Base-by-base conservation (phyloP, 2,329 filamentous ascomycete genomes). In the Helminthosporium solani region DNA sequence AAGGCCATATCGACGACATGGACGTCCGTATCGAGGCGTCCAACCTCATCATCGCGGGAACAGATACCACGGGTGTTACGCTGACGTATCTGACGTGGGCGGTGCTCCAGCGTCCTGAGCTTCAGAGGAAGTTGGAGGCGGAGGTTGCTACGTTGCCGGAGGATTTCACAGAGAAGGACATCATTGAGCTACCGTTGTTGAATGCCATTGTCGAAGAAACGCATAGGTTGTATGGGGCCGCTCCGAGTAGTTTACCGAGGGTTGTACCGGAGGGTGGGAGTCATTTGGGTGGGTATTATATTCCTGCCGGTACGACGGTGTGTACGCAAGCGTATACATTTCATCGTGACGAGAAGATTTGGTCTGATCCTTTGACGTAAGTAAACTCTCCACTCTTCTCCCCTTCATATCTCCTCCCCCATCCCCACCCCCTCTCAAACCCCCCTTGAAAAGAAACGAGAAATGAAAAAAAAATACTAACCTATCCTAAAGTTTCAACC, bases 171-270 rank as follows among this genome's bases (percentile, higher is more conserved):
- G 49, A 57, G 34, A 46, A 52, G 25, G 61, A 70, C 12, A 52
- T 72, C 0, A 63, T 64, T 12, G 41, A 39, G 2, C 52, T 65
- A 2, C 63, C 68, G 1, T 11, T 68, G 2, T 50, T 72, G 12
- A 66, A 71, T 42, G 62, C 63, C 4, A 64, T 70, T 2, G 67
- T 74, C 27, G 56, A 70, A 20, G 72, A 74, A 42, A 70, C 70
- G 2, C 48, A 72, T 15, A 64, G 72, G 1, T 46, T 73, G 9
- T 69, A 70, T 42, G 61, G 64, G 37, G 63, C 67, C 31, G 68
- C 66, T 5, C 68, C 69, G 2, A 60, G 59, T 15, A 61, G 57
- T 33, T 52, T 72, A 6, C 70, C 70, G 18, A 61, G 71, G 18
- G 56, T 63, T 6, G 63, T 68, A 3, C 70, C 71, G 2, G 43